Conservation (phyloP, 768 basidiomycete species). For the Cystobasidium ongulense region DNA sequence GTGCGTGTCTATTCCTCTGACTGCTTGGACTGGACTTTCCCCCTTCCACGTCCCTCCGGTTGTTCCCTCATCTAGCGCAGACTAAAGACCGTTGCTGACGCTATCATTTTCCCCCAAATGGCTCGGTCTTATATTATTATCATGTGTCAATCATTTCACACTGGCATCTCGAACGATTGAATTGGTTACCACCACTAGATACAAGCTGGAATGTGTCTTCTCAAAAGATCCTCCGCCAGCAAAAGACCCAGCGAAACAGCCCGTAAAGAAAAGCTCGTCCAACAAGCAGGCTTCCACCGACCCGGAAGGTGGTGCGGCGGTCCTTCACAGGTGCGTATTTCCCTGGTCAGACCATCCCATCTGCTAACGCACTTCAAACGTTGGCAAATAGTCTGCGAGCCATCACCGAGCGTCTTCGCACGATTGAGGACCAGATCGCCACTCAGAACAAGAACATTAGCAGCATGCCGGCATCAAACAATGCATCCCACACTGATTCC, state of each 20-base stretch:
- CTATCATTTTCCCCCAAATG: not conserved
- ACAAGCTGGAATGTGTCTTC: slow-evolving; percentile 30
- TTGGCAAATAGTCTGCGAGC: slow-evolving; percentile 23
- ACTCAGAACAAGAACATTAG: not conserved
- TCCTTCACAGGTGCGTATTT: slow-evolving; percentile 19
- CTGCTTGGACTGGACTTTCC: not conserved
- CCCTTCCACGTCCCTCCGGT: not conserved
- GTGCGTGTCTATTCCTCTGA: not conserved
- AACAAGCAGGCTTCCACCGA: slow-evolving; percentile 11
- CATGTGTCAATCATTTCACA: not conserved
- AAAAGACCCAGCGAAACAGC: not conserved
- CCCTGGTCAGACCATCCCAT: not conserved
- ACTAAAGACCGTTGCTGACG: not conserved
- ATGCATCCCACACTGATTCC: not conserved
- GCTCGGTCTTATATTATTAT: not conserved
- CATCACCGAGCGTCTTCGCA: slow-evolving; percentile 22
- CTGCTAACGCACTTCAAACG: not conserved
- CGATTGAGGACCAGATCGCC: slow-evolving; percentile 17
- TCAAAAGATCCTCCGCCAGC: slow-evolving; percentile 11
- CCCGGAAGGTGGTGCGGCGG: slow-evolving; percentile 11
- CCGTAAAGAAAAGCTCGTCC: not conserved
- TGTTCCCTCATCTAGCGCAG: not conserved
- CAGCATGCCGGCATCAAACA: not conserved
- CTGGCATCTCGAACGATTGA: not conserved
- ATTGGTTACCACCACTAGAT: not conserved